Evolutionary conservation across 2,329 filamentous ascomycete species (phyloP).

Genomic region (Cytospora chrysosperma): DNA sequence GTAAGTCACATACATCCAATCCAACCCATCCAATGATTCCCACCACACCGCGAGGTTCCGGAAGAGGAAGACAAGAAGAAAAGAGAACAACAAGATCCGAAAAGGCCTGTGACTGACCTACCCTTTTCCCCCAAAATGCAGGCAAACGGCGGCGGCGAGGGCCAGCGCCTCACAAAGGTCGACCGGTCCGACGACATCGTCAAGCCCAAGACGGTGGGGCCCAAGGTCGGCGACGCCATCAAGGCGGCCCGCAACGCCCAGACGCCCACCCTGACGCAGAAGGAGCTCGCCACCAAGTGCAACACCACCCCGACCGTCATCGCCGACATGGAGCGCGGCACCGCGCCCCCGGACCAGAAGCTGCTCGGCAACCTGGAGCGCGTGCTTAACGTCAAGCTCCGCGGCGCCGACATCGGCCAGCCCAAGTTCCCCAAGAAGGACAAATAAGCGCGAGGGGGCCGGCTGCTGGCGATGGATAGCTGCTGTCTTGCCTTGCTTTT

Average conservation of each 20-base stretch:
- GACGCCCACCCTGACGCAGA: constrained; percentile 95
- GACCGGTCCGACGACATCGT: constrained; percentile 97
- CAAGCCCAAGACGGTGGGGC: constrained; percentile 89
- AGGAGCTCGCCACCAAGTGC: constrained; percentile 80
- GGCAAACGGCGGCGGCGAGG: constrained; percentile 58
- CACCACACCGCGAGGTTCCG: too few relatives aligned
- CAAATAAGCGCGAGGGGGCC: constrained; percentile 27
- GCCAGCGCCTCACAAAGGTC: constrained; percentile 95
- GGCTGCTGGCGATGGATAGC: too few relatives aligned
- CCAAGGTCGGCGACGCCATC: constrained; percentile 79
- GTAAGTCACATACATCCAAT: constrained; percentile 55
- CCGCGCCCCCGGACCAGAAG: constrained; percentile 79
- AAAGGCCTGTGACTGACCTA: not conserved
- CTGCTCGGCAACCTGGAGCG: constrained; percentile 75
- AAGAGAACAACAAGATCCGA: too few relatives aligned
- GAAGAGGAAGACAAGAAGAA: too few relatives aligned
- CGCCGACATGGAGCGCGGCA: constrained; percentile 81
- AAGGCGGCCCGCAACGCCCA: constrained; percentile 74
- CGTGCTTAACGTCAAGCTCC: constrained; percentile 82
- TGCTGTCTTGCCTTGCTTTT: too few relatives aligned
- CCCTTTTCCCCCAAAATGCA: constrained; percentile 46
- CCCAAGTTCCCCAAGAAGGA: constrained; percentile 58
- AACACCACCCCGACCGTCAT: constrained; percentile 81
- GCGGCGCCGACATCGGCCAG: constrained; percentile 80
- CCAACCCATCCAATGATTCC: too few relatives aligned